A percentile compares a stretch with the other conserved stretches of the same genome.
These are phyloP conservation scores for Phytopythium mirpurense DNA, from an alignment of 352 stramenopile genomes.

Conservation along the genomic window DNA sequence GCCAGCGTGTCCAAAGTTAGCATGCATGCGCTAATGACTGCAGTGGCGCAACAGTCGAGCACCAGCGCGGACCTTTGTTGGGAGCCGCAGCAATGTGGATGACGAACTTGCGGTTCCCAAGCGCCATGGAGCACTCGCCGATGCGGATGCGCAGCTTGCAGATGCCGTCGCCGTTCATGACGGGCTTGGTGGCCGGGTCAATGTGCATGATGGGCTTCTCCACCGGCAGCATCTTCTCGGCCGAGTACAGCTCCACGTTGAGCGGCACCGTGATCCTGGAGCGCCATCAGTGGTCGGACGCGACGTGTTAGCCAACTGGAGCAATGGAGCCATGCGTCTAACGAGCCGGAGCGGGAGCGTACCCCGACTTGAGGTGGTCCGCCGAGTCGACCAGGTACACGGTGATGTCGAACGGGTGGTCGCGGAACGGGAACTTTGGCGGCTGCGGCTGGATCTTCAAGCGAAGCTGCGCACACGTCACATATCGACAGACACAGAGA, in stretches of 20 bases:
- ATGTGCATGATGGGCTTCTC: constrained; percentile 79
- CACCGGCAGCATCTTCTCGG: constrained; percentile 79
- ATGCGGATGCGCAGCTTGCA: constrained; percentile 79
- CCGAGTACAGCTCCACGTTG: constrained; percentile 76
- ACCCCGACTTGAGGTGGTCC: constrained; percentile 77
- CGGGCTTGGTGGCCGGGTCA: constrained; percentile 66
- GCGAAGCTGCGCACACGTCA: constrained; percentile 29
- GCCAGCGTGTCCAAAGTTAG: not conserved
- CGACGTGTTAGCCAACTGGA: not conserved
- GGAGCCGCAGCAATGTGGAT: constrained; percentile 63
- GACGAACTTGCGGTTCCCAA: constrained; percentile 85
- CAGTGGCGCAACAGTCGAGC: too few relatives aligned
- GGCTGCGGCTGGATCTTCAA: constrained; percentile 84
- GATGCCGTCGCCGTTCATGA: constrained; percentile 82
- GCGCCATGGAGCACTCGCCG: constrained; percentile 78
- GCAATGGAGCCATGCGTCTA: not conserved
- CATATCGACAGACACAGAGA: not conserved
- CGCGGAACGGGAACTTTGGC: constrained; percentile 82
- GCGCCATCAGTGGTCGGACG: not conserved
- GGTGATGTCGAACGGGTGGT: constrained; percentile 83
- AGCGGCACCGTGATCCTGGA: constrained; percentile 62
- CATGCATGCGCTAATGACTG: too few relatives aligned
- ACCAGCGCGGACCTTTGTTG: constrained; percentile 29
- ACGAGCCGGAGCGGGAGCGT: constrained; percentile 4
- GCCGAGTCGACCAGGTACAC: constrained; percentile 83